Evolutionary conservation across 345 rosid species (phyloP).

Genomic region (Hibiscus syriacus): DNA sequence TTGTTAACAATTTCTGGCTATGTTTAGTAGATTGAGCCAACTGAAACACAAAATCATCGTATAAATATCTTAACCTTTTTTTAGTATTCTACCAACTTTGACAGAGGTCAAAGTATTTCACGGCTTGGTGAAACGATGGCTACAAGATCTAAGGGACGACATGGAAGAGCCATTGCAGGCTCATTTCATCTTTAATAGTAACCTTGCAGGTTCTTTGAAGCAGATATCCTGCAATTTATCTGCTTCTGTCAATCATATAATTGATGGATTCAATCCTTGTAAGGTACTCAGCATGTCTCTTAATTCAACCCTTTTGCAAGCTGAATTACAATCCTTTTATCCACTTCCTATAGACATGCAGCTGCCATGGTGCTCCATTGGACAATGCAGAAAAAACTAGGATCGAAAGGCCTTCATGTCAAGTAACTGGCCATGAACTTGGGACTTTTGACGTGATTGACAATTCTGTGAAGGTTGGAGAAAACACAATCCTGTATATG

Average conservation of each 20-base stretch:
- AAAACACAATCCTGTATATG: constrained; percentile 44
- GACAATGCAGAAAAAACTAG: constrained; percentile 20
- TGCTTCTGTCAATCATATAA: constrained; percentile 37
- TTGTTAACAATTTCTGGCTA: background rate
- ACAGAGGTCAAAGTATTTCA: constrained; percentile 55
- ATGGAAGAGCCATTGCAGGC: constrained; percentile 60
- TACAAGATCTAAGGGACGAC: constrained; percentile 65
- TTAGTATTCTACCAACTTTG: constrained; percentile 12
- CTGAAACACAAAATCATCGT: background rate
- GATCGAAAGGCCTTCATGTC: constrained; percentile 37
- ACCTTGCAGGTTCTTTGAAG: constrained; percentile 58
- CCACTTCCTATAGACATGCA: constrained; percentile 51
- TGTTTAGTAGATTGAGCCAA: background rate
- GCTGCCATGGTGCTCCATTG: constrained; percentile 60
- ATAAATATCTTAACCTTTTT: background rate
- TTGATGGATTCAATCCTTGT: constrained; percentile 54
- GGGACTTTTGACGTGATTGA: constrained; percentile 41
- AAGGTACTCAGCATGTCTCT: constrained; percentile 34
- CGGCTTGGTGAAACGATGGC: constrained; percentile 71
- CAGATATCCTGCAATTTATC: constrained; percentile 59
- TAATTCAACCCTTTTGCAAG: background rate
- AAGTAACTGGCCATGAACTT: constrained; percentile 42
- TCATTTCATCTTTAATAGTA: constrained; percentile 46
- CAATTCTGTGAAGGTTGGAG: constrained; percentile 61
- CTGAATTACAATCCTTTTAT: background rate